phyloP scores from a whole-genome alignment of 2,329 filamentous ascomycete species.

The Ascochyta koolunga region DNA sequence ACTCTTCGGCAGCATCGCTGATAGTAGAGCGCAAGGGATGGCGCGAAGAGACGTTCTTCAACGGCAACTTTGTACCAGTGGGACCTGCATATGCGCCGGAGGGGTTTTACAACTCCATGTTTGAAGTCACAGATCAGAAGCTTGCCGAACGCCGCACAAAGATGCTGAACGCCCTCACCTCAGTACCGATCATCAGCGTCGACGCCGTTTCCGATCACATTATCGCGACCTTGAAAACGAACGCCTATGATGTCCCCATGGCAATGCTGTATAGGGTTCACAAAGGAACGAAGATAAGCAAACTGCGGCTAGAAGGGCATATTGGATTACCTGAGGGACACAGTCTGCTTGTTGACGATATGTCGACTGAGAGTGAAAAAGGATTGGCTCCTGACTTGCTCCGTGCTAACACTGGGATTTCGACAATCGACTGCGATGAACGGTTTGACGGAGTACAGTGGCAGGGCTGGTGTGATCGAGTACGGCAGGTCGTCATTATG shows the following conservation, averaged over 20 bases:
- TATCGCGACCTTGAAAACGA: constrained; percentile 36
- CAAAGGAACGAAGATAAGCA: constrained; percentile 11
- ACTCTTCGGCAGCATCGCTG: constrained; percentile 27
- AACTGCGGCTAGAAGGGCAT: constrained; percentile 32
- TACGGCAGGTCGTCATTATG: constrained; percentile 34
- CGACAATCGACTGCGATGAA: constrained; percentile 36
- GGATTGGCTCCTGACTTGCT: constrained; percentile 40
- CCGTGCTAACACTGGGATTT: constrained; percentile 27
- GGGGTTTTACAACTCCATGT: constrained; percentile 41
- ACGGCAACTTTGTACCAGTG: constrained; percentile 41
- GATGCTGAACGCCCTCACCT: constrained; percentile 41
- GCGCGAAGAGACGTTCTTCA: constrained; percentile 42
- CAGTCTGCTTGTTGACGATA: constrained; percentile 30
- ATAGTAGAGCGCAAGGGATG: constrained; percentile 40
- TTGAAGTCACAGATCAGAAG: constrained; percentile 41
- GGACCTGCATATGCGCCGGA: constrained; percentile 33
- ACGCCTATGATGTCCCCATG: constrained; percentile 37
- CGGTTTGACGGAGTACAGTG: constrained; percentile 38
- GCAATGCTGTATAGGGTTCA: constrained; percentile 39
- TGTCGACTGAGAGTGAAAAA: constrained; percentile 28
- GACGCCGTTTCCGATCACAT: constrained; percentile 35
- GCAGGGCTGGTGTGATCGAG: constrained; percentile 35
- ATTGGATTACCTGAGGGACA: constrained; percentile 38
- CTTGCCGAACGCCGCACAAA: constrained; percentile 40
- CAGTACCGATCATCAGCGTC: constrained; percentile 29